Base-by-base conservation (phyloP, 345 rosid species). In the Limnanthes douglasii region DNA sequence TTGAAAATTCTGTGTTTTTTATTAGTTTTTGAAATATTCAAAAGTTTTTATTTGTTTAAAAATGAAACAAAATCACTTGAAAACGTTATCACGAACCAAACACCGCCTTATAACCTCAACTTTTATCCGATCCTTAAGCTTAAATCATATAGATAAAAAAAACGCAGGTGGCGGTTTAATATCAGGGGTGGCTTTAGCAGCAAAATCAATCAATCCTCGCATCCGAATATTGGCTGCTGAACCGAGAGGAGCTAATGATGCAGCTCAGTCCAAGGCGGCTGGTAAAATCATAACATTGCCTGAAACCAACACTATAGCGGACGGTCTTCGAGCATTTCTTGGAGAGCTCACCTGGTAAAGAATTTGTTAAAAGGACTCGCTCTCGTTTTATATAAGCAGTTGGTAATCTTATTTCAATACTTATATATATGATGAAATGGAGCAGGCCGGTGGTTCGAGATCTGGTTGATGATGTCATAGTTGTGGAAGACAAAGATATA, bases 181-280 rank as follows among this genome's bases (percentile, higher is more conserved):
- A 50, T 78, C 95, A 14, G 95, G 95, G 47, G 82, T 82, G 64
- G 73, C 97, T n/a, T 42, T 86, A 58, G 88, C 93, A 41, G 86
- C 97, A 21, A 86, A 86, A 63, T 64, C 94, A 7, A 59, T 82
- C 43, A 82, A 86, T 63, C 97, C 95, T 3, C 66, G 59, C 30
- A 53, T 86, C 45, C 69, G 66, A 47, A 41, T 82, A 63, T 65
- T 86, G 31, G 97, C 80, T 31, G 93, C 95, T 21, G 97, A 86
- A 56, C 95, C 97, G 3, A 58, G 18, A 52, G 95, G 90, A 54
- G 95, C 97, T 11, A 72, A 75, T 62, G 97, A 78, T 65, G 94
- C 86, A 6, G 85, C 86, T 57, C 72, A 47, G 61, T 86, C 97
- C n/a, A 86, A 86, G 66, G 70, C 63, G 11, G 76, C 80, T 20